Evolutionary conservation across 768 basidiomycete genomes (phyloP).

Genomic region (Mycena maculata): DNA sequence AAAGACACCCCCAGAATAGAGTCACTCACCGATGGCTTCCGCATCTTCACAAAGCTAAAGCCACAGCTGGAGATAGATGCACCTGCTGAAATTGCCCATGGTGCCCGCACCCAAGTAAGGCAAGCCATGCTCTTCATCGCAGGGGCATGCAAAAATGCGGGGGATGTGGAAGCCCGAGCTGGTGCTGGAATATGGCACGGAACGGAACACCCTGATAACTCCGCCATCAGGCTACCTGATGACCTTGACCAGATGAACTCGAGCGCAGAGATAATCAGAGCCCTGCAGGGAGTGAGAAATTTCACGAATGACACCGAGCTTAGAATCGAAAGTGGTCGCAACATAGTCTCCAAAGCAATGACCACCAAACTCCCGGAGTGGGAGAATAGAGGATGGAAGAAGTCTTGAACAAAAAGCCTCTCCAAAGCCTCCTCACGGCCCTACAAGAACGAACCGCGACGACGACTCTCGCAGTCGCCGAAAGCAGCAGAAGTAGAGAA

Average conservation of each 20-base stretch:
- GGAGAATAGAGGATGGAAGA: constrained; percentile 1
- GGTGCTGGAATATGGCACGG: neutral
- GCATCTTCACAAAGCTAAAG: neutral
- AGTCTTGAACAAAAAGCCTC: neutral
- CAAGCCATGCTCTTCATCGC: neutral
- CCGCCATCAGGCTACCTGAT: neutral
- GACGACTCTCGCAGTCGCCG: too few relatives aligned
- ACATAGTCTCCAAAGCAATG: neutral
- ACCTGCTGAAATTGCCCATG: neutral
- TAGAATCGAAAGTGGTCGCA: neutral
- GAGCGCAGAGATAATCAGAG: neutral
- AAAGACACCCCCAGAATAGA: neutral
- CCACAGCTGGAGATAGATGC: neutral
- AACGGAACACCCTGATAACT: neutral
- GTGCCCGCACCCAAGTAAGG: neutral
- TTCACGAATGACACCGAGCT: neutral
- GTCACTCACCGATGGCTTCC: neutral
- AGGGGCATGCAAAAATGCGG: neutral
- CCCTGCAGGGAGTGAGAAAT: neutral
- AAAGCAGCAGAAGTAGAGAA: too few relatives aligned
- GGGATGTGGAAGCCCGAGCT: neutral
- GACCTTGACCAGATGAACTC: neutral
- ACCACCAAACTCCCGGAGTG: neutral
- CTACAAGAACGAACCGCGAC: too few relatives aligned
- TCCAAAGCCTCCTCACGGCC: too few relatives aligned